phyloP scores from a whole-genome alignment of 345 rosid species.

The Citrus sp. region DNA sequence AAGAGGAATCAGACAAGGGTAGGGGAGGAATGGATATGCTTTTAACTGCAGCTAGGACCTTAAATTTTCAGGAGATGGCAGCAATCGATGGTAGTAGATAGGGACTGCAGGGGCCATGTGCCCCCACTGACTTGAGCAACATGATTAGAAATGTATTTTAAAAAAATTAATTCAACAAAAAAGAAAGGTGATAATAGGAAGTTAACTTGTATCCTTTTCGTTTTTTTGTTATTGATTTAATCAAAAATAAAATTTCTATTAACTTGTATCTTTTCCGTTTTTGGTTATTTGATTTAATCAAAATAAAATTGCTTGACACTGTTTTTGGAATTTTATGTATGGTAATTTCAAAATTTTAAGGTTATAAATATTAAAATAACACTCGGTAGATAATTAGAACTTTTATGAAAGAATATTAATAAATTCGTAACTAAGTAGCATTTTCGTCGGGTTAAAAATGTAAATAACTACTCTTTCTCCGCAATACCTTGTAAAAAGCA shows the following conservation, averaged over 20 bases:
- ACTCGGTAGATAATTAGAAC: too few relatives aligned
- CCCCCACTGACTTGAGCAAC: too few relatives aligned
- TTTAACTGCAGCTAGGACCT: slow-evolving; percentile 67
- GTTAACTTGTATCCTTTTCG: background rate
- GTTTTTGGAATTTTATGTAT: too few relatives aligned
- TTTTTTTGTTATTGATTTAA: background rate
- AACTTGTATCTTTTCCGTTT: background rate
- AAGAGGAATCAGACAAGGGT: slow-evolving; percentile 32
- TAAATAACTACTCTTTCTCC: too few relatives aligned
- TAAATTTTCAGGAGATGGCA: slow-evolving; percentile 47
- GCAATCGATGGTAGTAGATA: slow-evolving; percentile 18
- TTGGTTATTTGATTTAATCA: background rate
- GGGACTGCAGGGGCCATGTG: background rate
- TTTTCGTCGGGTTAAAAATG: too few relatives aligned
- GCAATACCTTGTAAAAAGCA: too few relatives aligned
- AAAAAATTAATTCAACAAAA: background rate
- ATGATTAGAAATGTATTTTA: too few relatives aligned
- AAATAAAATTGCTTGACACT: background rate
- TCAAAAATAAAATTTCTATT: background rate
- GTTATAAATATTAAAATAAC: too few relatives aligned
- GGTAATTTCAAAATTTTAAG: too few relatives aligned
- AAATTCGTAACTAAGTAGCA: too few relatives aligned
- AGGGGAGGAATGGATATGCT: slow-evolving; percentile 81
- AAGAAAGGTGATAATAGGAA: background rate
- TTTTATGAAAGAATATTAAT: too few relatives aligned